Base-by-base conservation (phyloP, 176 grass and related monocot species). In the Aechmea fasciata region DNA sequence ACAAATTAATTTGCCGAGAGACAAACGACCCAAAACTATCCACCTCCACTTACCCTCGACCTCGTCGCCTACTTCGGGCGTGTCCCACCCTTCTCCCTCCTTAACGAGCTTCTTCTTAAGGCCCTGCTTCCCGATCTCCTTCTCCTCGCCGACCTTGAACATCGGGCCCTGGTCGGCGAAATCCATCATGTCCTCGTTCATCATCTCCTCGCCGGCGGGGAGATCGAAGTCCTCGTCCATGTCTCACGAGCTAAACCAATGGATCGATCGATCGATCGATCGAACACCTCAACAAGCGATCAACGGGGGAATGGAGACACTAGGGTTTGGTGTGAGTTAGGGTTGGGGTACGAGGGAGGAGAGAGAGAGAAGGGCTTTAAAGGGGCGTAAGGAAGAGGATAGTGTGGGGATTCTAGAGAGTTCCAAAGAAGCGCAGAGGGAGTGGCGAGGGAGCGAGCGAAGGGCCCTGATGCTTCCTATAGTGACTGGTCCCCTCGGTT, bases 91-190 rank as follows among this genome's bases (percentile, higher is more conserved):
- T 47, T 89, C 83, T 1, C 93, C 89, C 68, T 85, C 89, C 79
- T 92, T 96, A 47, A 96, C 69, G 63, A 96, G 89, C 79, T 87
- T 96, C 89, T 96, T 96, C 86, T 83, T 96, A 18, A 96, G 87
- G 23, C 93, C 93, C 72, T 90, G 67, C 64, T 92, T 92, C 52
- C 93, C 89, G 67, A 96, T 62, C 89, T 96, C 93, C 86, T 96
- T 92, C 89, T 96, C 93, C 72, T 96, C 86, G 19, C 93, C 93
- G 18, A 74, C 88, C 79, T 96, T 85, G 53, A 90, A 2, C 51
- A n/a, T 51, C 9, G 87, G 84, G 29, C 53, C 80, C 3, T 90
- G 88, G 49, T 68, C 86, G 77, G 75, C 77, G 73, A 83, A 18
- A 54, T 77, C 50, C 75, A 77, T 77, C 65, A 68, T 80, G 28